Percentiles rank a stretch among this genome's conserved stretches.
Evolutionary conservation across 352 stramenopile genomes (phyloP).

Genomic region (Pelagophyceae sp.): DNA sequence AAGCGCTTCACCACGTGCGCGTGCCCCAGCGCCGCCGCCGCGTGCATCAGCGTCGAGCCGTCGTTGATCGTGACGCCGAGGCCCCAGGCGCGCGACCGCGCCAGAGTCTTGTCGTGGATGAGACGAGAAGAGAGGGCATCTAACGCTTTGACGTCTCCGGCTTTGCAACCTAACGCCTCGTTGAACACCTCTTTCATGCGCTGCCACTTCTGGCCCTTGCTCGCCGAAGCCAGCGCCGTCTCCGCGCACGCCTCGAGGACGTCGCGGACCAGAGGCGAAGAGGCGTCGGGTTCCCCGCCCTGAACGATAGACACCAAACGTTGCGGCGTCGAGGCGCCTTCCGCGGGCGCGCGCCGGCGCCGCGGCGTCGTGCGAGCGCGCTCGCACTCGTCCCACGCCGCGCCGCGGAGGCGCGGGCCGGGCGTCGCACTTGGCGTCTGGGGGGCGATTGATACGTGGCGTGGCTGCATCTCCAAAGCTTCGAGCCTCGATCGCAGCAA

Average conservation of each 20-base stretch:
- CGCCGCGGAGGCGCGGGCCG: too few relatives aligned
- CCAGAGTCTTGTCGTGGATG: conserved; percentile 29
- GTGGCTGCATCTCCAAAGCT: too few relatives aligned
- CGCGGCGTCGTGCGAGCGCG: too few relatives aligned
- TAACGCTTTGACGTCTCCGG: conserved; percentile 29
- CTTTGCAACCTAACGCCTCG: too few relatives aligned
- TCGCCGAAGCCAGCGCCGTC: conserved; percentile 28
- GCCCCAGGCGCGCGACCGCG: conserved; percentile 26
- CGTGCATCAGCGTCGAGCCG: conserved; percentile 47
- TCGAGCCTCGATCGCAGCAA: too few relatives aligned
- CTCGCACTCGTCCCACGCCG: too few relatives aligned
- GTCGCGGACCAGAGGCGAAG: neutral
- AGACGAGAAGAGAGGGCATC: conserved; percentile 28
- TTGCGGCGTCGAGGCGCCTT: too few relatives aligned
- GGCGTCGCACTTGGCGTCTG: too few relatives aligned
- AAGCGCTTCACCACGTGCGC: conserved; percentile 31
- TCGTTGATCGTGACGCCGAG: conserved; percentile 38
- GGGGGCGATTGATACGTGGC: too few relatives aligned
- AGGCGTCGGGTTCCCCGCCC: too few relatives aligned
- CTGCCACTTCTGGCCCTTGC: conserved; percentile 20
- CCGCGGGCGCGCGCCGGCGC: too few relatives aligned
- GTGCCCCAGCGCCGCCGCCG: conserved; percentile 35
- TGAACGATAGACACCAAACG: too few relatives aligned
- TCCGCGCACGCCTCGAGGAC: conserved; percentile 31
- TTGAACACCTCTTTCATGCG: conserved; percentile 32